Conservation (phyloP, 2,329 filamentous ascomycete species). For the Dryadomyces sulphureus region DNA sequence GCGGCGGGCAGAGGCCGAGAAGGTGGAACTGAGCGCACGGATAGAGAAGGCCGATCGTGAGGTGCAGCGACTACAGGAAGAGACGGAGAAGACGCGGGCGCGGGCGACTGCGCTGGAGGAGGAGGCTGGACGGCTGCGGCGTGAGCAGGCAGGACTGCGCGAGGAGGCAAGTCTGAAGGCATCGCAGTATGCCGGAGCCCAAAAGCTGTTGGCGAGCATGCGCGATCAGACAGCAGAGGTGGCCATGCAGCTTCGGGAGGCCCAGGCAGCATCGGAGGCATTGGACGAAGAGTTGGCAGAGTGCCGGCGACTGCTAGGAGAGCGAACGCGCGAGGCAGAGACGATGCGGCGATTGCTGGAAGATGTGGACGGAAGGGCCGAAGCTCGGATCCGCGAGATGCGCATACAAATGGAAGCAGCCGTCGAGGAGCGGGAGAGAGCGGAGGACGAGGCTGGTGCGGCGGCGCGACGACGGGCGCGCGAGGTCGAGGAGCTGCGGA, state of each 20-base stretch:
- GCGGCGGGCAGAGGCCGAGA: slow-evolving; percentile 62
- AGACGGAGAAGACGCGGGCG: slow-evolving; percentile 51
- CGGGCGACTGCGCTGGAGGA: slow-evolving; percentile 56
- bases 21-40: slow-evolving; percentile 59
- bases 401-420: slow-evolving; percentile 76
- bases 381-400: slow-evolving; percentile 75
- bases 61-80: slow-evolving; percentile 56
- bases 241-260: slow-evolving; percentile 81
- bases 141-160: slow-evolving; percentile 45
- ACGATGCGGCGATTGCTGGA: slow-evolving; percentile 83
- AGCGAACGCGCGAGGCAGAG: slow-evolving; percentile 82
- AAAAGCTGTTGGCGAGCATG: slow-evolving; percentile 81
- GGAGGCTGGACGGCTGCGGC: slow-evolving; percentile 50
- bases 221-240: slow-evolving; percentile 83
- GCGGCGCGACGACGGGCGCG: slow-evolving; percentile 61
- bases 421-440: slow-evolving; percentile 83
- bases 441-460: slow-evolving; percentile 78
- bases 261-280: slow-evolving; percentile 64
- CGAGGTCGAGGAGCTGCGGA: slow-evolving; percentile 76
- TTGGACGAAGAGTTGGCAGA: slow-evolving; percentile 87
- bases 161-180: slow-evolving; percentile 58
- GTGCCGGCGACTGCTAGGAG: slow-evolving; percentile 69
- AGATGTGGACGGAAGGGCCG: slow-evolving; percentile 73
- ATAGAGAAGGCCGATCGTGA: slow-evolving; percentile 59
- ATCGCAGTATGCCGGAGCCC: slow-evolving; percentile 73